Evolutionary conservation across 371 early-diverging fungal genomes (phyloP).

Genomic region (Mortierella sp.): DNA sequence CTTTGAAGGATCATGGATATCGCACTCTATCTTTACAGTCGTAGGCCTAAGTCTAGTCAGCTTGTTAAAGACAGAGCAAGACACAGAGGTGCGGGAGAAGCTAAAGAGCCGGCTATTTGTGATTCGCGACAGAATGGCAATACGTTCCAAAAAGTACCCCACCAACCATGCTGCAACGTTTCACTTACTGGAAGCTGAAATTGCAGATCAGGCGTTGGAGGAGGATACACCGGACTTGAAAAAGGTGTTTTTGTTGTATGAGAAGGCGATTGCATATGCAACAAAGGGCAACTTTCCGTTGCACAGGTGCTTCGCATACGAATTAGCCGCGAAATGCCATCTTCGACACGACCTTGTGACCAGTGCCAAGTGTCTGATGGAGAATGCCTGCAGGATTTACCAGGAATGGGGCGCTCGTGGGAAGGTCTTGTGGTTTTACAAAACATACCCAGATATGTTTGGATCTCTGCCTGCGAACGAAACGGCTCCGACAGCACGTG

Average conservation of each 20-base stretch:
- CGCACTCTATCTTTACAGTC: constrained; percentile 35
- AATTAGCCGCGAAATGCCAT: constrained; percentile 38
- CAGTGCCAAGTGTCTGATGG: constrained; percentile 31
- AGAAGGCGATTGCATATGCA: constrained; percentile 40
- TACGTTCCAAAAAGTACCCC: constrained; percentile 31
- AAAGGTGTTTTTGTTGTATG: constrained; percentile 32
- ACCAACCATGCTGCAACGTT: constrained; percentile 51
- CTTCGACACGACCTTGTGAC: constrained; percentile 39
- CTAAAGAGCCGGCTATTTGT: constrained; percentile 13
- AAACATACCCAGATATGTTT: constrained; percentile 41
- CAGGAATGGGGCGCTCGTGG: constrained; percentile 47
- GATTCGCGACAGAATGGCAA: constrained; percentile 30
- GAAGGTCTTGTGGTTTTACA: constrained; percentile 32
- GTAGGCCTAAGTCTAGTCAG: constrained; percentile 34
- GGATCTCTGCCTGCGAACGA: constrained; percentile 24
- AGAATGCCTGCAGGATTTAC: constrained; percentile 33
- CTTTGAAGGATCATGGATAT: constrained; percentile 52
- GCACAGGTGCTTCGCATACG: constrained; percentile 37
- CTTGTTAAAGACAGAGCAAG: constrained; percentile 36
- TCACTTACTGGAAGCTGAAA: constrained; percentile 47
- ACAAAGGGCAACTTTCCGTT: constrained; percentile 36
- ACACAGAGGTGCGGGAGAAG: constrained; percentile 9
- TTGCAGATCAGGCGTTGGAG: constrained; percentile 31
- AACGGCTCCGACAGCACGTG: constrained; percentile 10
- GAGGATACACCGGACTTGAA: constrained; percentile 13